Evolutionary conservation across 805 yeast genomes (phyloP).

Genomic region (Lachancea fermentati): DNA sequence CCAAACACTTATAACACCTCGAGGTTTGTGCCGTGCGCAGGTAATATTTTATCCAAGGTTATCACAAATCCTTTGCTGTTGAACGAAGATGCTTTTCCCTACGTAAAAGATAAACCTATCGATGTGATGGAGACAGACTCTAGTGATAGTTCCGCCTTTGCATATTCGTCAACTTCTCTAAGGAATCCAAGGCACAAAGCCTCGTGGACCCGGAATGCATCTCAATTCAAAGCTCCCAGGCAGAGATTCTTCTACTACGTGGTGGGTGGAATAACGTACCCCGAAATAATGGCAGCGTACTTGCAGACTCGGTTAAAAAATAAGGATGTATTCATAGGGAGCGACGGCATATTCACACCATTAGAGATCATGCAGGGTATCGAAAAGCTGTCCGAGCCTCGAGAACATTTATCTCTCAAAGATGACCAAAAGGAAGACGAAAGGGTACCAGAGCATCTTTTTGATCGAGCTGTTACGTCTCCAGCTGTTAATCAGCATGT

Average conservation of each 20-base stretch:
- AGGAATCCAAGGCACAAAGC: conserved; percentile 71
- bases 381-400: conserved; percentile 32
- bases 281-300: conserved; percentile 72
- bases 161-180: conserved; percentile 44
- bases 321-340: conserved; percentile 76
- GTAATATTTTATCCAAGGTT: conserved; percentile 49
- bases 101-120: conserved; percentile 67
- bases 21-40: conserved; percentile 66
- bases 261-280: conserved; percentile 84
- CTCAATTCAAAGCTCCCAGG: conserved; percentile 36
- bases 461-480: conserved; percentile 24
- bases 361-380: conserved; percentile 35
- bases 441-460: conserved; percentile 41
- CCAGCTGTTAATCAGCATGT: conserved; percentile 9
- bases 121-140: conserved; percentile 36
- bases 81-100: conserved; percentile 62
- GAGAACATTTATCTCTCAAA: conserved; percentile 40
- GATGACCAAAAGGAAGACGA: conserved; percentile 32
- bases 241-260: conserved; percentile 76
- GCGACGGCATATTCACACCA: conserved; percentile 66
- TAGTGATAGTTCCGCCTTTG: conserved; percentile 27
- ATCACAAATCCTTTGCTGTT: conserved; percentile 43
- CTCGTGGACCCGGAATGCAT: conserved; percentile 58
- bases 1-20: conserved; percentile 50
- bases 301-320: conserved; percentile 58